Evolutionary conservation across 176 grass and related monocot genomes (phyloP).

Genomic region (Oryza brachyantha): DNA sequence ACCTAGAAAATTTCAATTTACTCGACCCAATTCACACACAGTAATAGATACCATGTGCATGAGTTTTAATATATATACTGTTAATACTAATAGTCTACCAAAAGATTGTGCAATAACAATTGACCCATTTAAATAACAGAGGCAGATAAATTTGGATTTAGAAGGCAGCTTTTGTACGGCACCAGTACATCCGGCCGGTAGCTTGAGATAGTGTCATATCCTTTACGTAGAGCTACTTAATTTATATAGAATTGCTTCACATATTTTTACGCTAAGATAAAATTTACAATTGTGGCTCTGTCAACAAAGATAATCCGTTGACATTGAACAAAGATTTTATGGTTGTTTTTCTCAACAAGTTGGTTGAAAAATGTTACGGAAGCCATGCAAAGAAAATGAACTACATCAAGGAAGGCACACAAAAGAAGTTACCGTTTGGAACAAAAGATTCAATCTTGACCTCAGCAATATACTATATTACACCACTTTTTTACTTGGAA

Average conservation of each 20-base stretch:
- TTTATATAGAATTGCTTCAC: background rate
- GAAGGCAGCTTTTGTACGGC: background rate
- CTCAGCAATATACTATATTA: background rate
- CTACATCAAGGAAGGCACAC: background rate
- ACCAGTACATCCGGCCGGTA: background rate
- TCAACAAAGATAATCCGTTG: slow-evolving; percentile 40
- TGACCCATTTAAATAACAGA: background rate
- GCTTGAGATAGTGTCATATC: background rate
- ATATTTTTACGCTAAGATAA: background rate
- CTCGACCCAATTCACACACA: too few relatives aligned
- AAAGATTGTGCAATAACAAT: background rate
- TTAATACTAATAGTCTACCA: background rate
- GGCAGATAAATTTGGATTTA: too few relatives aligned
- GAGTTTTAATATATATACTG: too few relatives aligned
- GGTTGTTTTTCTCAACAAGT: slow-evolving; percentile 39
- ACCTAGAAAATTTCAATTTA: too few relatives aligned
- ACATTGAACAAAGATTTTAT: slow-evolving; percentile 18
- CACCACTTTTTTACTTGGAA: background rate
- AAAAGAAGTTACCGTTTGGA: slow-evolving; percentile 20
- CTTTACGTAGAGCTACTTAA: background rate
- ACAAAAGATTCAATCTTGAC: background rate
- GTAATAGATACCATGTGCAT: too few relatives aligned
- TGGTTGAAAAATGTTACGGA: slow-evolving; percentile 14
- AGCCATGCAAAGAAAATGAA: background rate
- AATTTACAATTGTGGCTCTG: background rate